A percentile compares a stretch with the other conserved stretches of the same genome.
Conservation (phyloP, 208 protist genomes). For the Phytomonas serpens region DNA sequence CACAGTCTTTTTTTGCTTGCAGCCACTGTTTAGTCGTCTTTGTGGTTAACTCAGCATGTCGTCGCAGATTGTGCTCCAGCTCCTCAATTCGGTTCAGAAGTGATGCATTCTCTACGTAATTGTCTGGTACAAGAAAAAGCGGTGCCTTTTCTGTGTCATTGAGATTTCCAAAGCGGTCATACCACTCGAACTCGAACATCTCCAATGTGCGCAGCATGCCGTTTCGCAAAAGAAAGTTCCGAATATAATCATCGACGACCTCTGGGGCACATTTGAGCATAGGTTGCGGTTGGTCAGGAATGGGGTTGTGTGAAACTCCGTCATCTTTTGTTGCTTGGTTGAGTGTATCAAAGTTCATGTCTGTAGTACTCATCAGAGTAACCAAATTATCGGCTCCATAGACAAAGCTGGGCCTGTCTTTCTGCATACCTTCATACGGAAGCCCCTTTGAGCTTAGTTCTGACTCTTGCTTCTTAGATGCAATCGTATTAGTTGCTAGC, state of each 20-base stretch:
- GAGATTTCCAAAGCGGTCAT: slow-evolving; percentile 51
- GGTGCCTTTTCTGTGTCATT: slow-evolving; percentile 17
- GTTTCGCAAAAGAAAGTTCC: slow-evolving; percentile 87
- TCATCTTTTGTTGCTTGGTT: slow-evolving; percentile 42
- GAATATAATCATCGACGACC: slow-evolving; percentile 89
- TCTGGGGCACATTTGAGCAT: slow-evolving; percentile 83
- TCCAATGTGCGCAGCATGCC: slow-evolving; percentile 75
- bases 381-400: not conserved
- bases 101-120: slow-evolving; percentile 77
- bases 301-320: not conserved
- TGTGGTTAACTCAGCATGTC: slow-evolving; percentile 73
- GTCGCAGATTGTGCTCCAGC: slow-evolving; percentile 68
- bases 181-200: slow-evolving; percentile 87
- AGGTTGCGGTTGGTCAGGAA: slow-evolving; percentile 35
- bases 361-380: slow-evolving; percentile 15
- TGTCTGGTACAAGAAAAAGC: slow-evolving; percentile 57
- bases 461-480: not conserved
- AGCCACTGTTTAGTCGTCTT: slow-evolving; percentile 68
- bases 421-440: not conserved
- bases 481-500: not conserved
- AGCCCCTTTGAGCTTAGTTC: not conserved
- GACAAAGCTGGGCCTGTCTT: not conserved
- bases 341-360: slow-evolving; percentile 59
- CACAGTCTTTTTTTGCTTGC: slow-evolving; percentile 79
- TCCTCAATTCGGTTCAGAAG: slow-evolving; percentile 71